Conservation (phyloP, 2,329 filamentous ascomycete genomes). For the Diaporthe sp. region DNA sequence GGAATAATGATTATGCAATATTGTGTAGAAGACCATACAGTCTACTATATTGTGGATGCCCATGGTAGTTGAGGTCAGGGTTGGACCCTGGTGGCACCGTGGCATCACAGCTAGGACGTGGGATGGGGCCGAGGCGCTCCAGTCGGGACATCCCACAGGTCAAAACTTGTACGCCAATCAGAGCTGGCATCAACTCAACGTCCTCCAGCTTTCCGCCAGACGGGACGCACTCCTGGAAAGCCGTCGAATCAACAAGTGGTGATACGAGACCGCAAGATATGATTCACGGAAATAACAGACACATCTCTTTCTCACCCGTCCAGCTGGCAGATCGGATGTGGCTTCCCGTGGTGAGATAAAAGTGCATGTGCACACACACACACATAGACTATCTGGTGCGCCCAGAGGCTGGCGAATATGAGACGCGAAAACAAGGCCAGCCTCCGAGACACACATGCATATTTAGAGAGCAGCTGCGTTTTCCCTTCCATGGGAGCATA, state of each 20-base stretch:
- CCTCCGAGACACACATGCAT: slow-evolving; percentile 9
- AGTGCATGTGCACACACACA: neutral
- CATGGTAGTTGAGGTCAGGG: neutral
- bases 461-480: no score
- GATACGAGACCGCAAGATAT: neutral
- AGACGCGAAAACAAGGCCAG: slow-evolving; percentile 1
- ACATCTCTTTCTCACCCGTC: neutral
- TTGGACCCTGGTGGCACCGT: neutral
- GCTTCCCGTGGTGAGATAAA: neutral
- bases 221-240: neutral
- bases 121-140: neutral
- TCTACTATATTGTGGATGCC: neutral
- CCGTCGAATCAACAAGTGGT: neutral
- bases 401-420: neutral
- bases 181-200: neutral
- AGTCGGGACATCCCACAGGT: neutral
- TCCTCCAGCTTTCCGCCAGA: neutral
- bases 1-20: no score
- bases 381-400: neutral
- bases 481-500: neutral
- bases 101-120: neutral
- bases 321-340: slow-evolving; percentile 7
- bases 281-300: slow-evolving; percentile 21
- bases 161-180: neutral
- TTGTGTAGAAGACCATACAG: neutral